Percentiles rank a stretch among this genome's conserved stretches.
These are phyloP conservation scores for Wilcoxina mikolae DNA, from an alignment of 495 filamentous ascomycete genomes.

Conservation along the genomic window DNA sequence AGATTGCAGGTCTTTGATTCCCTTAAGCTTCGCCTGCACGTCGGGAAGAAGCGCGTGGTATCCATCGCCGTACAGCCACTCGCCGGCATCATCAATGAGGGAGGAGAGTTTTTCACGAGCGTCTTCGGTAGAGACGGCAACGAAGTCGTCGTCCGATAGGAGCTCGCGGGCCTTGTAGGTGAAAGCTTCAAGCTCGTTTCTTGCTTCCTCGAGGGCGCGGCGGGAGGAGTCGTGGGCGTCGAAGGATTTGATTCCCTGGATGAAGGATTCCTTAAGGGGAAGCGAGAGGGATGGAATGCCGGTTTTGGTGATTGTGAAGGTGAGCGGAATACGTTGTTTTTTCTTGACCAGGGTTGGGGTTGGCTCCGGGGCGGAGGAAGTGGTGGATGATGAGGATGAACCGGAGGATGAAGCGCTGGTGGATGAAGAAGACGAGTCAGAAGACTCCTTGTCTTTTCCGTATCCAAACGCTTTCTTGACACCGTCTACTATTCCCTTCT, in stretches of 20 bases:
- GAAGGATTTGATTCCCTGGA: constrained; percentile 36
- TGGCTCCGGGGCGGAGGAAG: constrained; percentile 34
- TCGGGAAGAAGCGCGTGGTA: constrained; percentile 54
- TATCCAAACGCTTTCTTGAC: constrained; percentile 93
- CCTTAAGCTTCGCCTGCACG: constrained; percentile 56
- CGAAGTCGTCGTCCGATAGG: constrained; percentile 58
- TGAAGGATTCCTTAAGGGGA: constrained; percentile 14
- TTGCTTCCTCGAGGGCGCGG: constrained; percentile 62
- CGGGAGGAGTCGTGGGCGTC: constrained; percentile 48
- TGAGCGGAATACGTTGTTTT: constrained; percentile 54
- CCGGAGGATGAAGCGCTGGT: constrained; percentile 28
- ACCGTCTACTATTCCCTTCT: constrained; percentile 69
- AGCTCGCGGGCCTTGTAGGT: constrained; percentile 81
- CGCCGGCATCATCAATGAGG: constrained; percentile 50
- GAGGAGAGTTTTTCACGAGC: constrained; percentile 48
- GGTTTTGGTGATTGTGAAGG: constrained; percentile 44
- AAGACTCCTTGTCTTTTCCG: constrained; percentile 62
- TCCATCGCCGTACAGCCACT: constrained; percentile 86
- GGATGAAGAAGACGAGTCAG: constrained; percentile 33
- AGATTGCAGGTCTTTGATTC: constrained; percentile 42
- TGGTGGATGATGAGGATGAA: constrained; percentile 30
- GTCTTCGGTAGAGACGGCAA: constrained; percentile 48
- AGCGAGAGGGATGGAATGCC: constrained; percentile 41
- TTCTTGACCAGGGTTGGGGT: constrained; percentile 41
- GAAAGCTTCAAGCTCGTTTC: constrained; percentile 87